Conservation (phyloP, 2,329 filamentous ascomycete genomes). For the Lecanicillium sp. region DNA sequence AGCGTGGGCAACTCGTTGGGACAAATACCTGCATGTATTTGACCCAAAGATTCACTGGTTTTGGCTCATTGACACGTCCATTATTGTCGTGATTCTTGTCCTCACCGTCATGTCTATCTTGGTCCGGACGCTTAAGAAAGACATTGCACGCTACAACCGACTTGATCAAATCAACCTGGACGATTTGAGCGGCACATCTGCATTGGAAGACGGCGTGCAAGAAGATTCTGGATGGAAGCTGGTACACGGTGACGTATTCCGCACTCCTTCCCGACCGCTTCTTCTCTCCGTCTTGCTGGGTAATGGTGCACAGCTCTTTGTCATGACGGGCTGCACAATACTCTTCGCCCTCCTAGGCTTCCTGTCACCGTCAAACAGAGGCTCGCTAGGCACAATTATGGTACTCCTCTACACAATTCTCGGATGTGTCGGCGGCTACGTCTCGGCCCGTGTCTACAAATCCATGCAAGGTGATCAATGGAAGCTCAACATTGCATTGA, state of each 20-base stretch:
- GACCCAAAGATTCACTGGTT: constrained; percentile 99
- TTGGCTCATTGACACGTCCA: constrained; percentile 89
- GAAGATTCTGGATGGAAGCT: constrained; percentile 99
- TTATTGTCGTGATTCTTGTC: constrained; percentile 87
- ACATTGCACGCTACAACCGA: constrained; percentile 94
- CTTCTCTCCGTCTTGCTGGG: constrained; percentile 82
- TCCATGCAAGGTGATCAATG: constrained; percentile 84
- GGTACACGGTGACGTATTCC: constrained; percentile 95
- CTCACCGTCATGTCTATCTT: constrained; percentile 91
- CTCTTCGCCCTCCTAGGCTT: constrained; percentile 89
- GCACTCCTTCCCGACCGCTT: constrained; percentile 73
- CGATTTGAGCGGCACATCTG: constrained; percentile 72
- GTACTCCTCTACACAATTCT: constrained; percentile 89
- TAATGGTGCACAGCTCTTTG: constrained; percentile 91
- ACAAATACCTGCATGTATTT: constrained; percentile 96
- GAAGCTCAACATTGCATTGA: constrained; percentile 88
- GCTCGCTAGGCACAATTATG: constrained; percentile 87
- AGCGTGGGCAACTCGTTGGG: constrained; percentile 94
- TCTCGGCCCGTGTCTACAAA: constrained; percentile 88
- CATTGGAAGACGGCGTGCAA: constrained; percentile 83
- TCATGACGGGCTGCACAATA: constrained; percentile 94
- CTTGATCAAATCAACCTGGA: constrained; percentile 86
- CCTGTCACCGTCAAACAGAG: constrained; percentile 89
- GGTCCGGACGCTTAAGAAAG: constrained; percentile 79
- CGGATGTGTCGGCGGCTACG: constrained; percentile 85